phyloP scores from a whole-genome alignment of 1,139 yeast genomes.

The Chernovozyma sophiae-reginae region DNA sequence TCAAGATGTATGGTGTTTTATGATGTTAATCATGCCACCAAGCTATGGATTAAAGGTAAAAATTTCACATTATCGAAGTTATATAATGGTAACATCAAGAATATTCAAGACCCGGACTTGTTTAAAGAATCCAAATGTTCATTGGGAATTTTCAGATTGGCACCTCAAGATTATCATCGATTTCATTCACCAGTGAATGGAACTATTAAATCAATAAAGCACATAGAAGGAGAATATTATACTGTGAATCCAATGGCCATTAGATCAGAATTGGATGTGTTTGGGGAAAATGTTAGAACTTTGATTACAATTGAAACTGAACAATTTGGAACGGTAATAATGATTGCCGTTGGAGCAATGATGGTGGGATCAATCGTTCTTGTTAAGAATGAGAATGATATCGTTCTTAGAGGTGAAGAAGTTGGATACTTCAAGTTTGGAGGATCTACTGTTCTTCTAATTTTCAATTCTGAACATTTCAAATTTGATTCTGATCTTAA shows the following conservation, averaged over 20 bases:
- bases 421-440: slow-evolving; percentile 95
- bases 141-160: slow-evolving; percentile 77
- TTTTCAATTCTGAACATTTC: slow-evolving; percentile 36
- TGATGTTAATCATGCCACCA: slow-evolving; percentile 59
- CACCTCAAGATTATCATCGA: slow-evolving; percentile 96
- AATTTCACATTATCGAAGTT: slow-evolving; percentile 68
- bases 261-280: slow-evolving; percentile 82
- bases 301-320: slow-evolving; percentile 71
- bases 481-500: slow-evolving; percentile 71
- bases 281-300: slow-evolving; percentile 84
- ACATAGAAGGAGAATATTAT: slow-evolving; percentile 84
- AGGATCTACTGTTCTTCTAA: slow-evolving; percentile 76
- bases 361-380: slow-evolving; percentile 92
- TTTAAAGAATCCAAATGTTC: slow-evolving; percentile 44
- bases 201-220: slow-evolving; percentile 55
- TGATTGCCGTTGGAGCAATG: slow-evolving; percentile 94
- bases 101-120: slow-evolving; percentile 41
- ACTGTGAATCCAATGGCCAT: slow-evolving; percentile 98
- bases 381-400: slow-evolving; percentile 60
- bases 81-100: slow-evolving; percentile 53
- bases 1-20: slow-evolving; percentile 75
- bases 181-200: slow-evolving; percentile 90
- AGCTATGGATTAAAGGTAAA: slow-evolving; percentile 87
- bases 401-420: slow-evolving; percentile 69
- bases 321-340: slow-evolving; percentile 69